phyloP scores from a whole-genome alignment of 805 yeast genomes.

The Scheffersomyces amazonensis region DNA sequence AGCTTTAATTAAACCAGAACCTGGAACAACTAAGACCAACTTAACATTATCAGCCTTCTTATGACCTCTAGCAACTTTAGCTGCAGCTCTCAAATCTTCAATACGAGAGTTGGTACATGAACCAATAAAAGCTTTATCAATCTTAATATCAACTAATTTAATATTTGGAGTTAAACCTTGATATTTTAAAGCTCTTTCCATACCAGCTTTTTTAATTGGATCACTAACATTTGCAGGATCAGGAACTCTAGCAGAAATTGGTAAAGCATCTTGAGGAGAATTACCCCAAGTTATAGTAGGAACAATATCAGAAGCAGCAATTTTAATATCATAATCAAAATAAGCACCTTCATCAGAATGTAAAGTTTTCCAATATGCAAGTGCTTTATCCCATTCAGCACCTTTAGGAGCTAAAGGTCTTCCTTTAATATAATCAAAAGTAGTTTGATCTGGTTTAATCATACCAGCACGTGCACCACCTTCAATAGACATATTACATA shows the following conservation, averaged over 20 bases:
- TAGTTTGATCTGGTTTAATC: conserved; percentile 92
- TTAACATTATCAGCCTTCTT: conserved; percentile 79
- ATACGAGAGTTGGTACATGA: conserved; percentile 97
- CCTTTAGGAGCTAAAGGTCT: conserved; percentile 95
- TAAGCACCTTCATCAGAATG: conserved; percentile 86
- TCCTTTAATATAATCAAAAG: conserved; percentile 86
- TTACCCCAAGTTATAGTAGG: conserved; percentile 99
- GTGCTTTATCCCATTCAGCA: conserved; percentile 92
- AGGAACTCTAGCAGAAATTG: conserved; percentile 87
- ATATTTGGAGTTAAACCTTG: conserved; percentile 88
- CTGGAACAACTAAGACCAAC: conserved; percentile 91
- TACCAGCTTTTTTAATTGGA: conserved; percentile 74
- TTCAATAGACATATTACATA: conserved; percentile 98
- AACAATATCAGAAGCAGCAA: conserved; percentile 79
- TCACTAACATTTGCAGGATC: conserved; percentile 75
- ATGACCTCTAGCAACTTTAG: conserved; percentile 86
- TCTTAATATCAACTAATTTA: conserved; percentile 66
- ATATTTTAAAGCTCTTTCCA: conserved; percentile 87
- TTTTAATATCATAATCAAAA: conserved; percentile 79
- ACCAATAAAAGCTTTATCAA: conserved; percentile 96
- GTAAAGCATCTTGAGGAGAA: conserved; percentile 97
- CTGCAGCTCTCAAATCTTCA: conserved; percentile 95
- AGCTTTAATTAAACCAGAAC: conserved; percentile 90
- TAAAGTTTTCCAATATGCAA: conserved; percentile 85
- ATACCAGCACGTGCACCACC: conserved; percentile 99